Conservation (phyloP, 768 basidiomycete genomes). For the Tylopilus balloui region DNA sequence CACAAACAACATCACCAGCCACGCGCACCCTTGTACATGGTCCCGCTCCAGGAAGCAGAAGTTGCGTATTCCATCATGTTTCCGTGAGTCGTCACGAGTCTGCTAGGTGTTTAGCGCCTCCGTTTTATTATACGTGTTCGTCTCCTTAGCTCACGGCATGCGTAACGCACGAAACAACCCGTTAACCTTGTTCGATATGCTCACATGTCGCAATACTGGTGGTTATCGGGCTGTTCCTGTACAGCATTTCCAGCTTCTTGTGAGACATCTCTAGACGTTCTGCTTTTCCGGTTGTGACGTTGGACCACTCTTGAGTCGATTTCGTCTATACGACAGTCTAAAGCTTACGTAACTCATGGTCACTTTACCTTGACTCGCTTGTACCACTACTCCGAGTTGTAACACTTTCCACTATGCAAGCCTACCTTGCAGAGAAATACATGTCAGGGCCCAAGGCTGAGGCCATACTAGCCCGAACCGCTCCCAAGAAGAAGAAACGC, state of each 20-base stretch:
- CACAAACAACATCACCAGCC: slow-evolving; percentile 1
- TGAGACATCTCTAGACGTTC: too few species aligned
- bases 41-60: slow-evolving; percentile 28
- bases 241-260: not conserved
- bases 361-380: not conserved
- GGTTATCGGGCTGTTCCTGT: not conserved
- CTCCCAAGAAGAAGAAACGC: slow-evolving; percentile 61
- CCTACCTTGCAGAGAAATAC: slow-evolving; percentile 87
- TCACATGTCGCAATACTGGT: not conserved
- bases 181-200: not conserved
- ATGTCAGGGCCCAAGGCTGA: slow-evolving; percentile 97
- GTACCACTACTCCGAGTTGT: not conserved
- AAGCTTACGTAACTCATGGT: slow-evolving; percentile 7
- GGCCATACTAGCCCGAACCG: slow-evolving; percentile 74
- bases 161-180: not conserved
- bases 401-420: slow-evolving; percentile 60
- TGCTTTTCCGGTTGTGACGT: too few species aligned
- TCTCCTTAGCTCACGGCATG: not conserved
- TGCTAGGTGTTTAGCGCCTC: not conserved
- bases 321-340: too few species aligned
- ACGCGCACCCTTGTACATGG: slow-evolving; percentile 20
- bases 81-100: slow-evolving; percentile 15
- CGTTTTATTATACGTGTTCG: slow-evolving; percentile 4
- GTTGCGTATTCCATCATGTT: slow-evolving; percentile 25
- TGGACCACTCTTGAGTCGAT: not conserved